Base-by-base conservation (phyloP, 768 basidiomycete species). In the Hirschioporus abietinus region DNA sequence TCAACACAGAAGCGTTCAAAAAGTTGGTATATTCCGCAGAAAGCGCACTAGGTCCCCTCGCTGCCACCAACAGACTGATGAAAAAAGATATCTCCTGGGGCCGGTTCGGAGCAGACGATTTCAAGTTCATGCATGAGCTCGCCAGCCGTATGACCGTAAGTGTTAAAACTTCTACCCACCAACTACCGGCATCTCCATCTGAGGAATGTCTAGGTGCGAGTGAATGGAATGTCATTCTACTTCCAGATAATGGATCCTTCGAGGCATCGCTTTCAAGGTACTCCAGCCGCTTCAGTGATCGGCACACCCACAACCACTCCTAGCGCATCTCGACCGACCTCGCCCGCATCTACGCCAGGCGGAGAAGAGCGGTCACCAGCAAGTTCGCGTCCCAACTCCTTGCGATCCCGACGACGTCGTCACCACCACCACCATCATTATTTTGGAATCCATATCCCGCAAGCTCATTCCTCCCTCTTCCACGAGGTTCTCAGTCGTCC, bases 211-310 rank as follows among this genome's bases (percentile, higher is more conserved):
- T 26, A 68, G 68, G 35, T 83, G 12, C 78, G 86, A 8, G 82
- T 84, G n/a, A 80, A 87, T 68, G 90, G 90, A 20, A 80, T 91
- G 81, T 77, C 75, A 23, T 73, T 83, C 52, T 91, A 89, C 71
- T 91, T 88, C 68, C 75, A 74, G 0, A 72, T 91, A n/a, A 82
- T 89, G 10, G 88, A 91, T 68, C 85, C 88, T 0, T 82, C 81
- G 23, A 75, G 86, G 58, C 85, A 88, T 70, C 80, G 74, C 65
- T 90, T 90, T 69, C 60, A 25, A 25, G 10, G 25, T 18, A 61
- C 60, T 34, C 60, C 60, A 25, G 3, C 25, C 20, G 23, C 60
- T 17, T 61, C 60, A 24, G 30, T 25, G 17, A 23, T 34, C 30
- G 60, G 60, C 60, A 25, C 60, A 61, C 60, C 60, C 17, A 34